Base-by-base conservation (phyloP, 1,284 basidiomycete genomes). In the Pyrrhoderma lamaoense region DNA sequence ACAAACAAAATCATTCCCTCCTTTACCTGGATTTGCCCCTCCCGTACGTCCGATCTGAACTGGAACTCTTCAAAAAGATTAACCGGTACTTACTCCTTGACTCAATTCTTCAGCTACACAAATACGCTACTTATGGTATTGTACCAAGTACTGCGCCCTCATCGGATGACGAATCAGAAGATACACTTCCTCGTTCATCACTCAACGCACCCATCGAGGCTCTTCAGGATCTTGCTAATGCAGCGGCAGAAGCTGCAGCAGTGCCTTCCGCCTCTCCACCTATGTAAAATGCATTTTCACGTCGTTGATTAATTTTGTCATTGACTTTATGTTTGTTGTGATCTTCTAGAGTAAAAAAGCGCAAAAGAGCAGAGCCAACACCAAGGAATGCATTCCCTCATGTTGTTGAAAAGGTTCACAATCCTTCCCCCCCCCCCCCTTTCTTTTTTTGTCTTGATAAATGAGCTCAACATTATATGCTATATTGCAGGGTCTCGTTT, bases 141-240 rank as follows among this genome's bases (percentile, higher is more conserved):
- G 79, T 92, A 45, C 74, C 89, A 43, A 80, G 85, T 66, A 82
- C 89, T 9, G 74, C 89, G 45, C 74, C 86, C 3, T 92, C 89
- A 0, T 92, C 90, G 38, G 86, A 91, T 56, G 90, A 93, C 61
- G 89, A 89, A 62, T 87, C 87, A 1, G 90, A 93, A 60, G 89
- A 92, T 54, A 86, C 89, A 0, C 70, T 93, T 3, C 86, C 89
- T 13, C 77, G 89, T 36, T 78, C 85, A 22, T 80, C 85, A 34
- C 71, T 94, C 57, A 90, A 88, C 56, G 91, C 93, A 0, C 93
- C 93, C 1, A 95, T 95, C 54, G 92, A 95, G 64, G 93, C 93
- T 3, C 71, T 95, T 31, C 89, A 95, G 63, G 90, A 91, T 2
- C 73, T 95, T 42, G 93, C 92, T 11, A 94, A 95, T 64, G 92